These are phyloP conservation scores for Rhizopus arrhizus DNA, from an alignment of 371 early-diverging fungal species.

Conservation along the genomic window DNA sequence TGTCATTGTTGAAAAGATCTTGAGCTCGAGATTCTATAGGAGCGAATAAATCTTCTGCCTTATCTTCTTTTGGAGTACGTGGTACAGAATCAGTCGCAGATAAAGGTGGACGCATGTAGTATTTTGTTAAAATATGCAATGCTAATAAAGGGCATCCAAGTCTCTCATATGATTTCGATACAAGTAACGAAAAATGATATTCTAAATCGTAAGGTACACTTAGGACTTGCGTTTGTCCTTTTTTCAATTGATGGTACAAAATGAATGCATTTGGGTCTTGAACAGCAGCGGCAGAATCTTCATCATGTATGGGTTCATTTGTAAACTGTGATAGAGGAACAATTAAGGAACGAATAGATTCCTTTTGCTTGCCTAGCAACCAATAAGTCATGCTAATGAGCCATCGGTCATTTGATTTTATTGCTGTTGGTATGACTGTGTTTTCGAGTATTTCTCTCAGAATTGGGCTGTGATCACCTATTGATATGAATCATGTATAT, in stretches of 20 bases:
- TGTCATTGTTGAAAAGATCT: conserved; percentile 33
- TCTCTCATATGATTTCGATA: conserved; percentile 70
- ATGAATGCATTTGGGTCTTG: conserved; percentile 79
- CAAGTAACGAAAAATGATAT: conserved; percentile 60
- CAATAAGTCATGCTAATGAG: conserved; percentile 68
- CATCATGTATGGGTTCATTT: conserved; percentile 3
- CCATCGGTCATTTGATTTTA: conserved; percentile 71
- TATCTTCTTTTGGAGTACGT: background rate
- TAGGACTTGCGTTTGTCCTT: conserved; percentile 32
- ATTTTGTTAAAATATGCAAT: conserved; percentile 58
- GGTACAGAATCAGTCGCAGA: background rate
- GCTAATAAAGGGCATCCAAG: conserved; percentile 79
- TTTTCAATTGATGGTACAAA: conserved; percentile 71
- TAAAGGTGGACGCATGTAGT: conserved; percentile 29
- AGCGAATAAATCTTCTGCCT: conserved; percentile 13
- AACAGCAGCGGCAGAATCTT: conserved; percentile 33
- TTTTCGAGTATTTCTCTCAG: conserved; percentile 58
- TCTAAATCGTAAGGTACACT: conserved; percentile 42
- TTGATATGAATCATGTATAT: background rate
- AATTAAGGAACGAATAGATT: conserved; percentile 68
- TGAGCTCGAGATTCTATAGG: conserved; percentile 11
- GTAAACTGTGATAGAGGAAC: conserved; percentile 38
- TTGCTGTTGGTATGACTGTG: conserved; percentile 47
- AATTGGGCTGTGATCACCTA: conserved; percentile 67
- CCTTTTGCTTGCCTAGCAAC: conserved; percentile 62